Evolutionary conservation across 179 eudicot genomes (phyloP).

Genomic region (Actinidia polygama): DNA sequence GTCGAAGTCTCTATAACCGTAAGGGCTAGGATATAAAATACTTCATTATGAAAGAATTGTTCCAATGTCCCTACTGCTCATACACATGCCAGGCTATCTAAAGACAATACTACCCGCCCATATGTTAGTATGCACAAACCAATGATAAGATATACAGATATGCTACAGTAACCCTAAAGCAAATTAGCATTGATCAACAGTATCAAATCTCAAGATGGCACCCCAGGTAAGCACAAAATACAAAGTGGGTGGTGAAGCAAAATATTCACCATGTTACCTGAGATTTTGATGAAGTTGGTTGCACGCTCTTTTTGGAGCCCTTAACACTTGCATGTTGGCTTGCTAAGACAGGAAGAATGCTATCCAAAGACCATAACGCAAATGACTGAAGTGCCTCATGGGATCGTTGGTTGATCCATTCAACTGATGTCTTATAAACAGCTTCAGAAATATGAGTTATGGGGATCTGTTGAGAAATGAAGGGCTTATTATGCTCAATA

Average conservation of each 20-base stretch:
- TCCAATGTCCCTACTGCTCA: not conserved
- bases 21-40: too few species aligned
- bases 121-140: not conserved
- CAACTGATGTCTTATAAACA: conserved; percentile 80
- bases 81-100: conserved; percentile 1
- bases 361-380: conserved; percentile 70
- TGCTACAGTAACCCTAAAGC: not conserved
- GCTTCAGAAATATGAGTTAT: conserved; percentile 69
- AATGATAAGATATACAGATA: not conserved
- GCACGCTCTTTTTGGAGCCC: conserved; percentile 73
- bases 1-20: too few species aligned
- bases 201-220: not conserved
- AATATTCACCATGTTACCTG: conserved; percentile 45
- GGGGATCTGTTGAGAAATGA: conserved; percentile 59
- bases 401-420: conserved; percentile 82
- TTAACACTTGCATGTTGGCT: conserved; percentile 54
- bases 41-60: not conserved
- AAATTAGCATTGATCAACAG: not conserved
- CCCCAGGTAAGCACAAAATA: not conserved
- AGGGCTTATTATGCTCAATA: conserved; percentile 8
- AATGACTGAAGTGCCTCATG: conserved; percentile 62
- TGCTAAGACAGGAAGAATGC: conserved; percentile 69
- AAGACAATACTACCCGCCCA: not conserved
- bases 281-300: conserved; percentile 70
- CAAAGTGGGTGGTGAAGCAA: not conserved